Base-by-base conservation (phyloP, 257 asterid species). In the Solanum lignicaule region DNA sequence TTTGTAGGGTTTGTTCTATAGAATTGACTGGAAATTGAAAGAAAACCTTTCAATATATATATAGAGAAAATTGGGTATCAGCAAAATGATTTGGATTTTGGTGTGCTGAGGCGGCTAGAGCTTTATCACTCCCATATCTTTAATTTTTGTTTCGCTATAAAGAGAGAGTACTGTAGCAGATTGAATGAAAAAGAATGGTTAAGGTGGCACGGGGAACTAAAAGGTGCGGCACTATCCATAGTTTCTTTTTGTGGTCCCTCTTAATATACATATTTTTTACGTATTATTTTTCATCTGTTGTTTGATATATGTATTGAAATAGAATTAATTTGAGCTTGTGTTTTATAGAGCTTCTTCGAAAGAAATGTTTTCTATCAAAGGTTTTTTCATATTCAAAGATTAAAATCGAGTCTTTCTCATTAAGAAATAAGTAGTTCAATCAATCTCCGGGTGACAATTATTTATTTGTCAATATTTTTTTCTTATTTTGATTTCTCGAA, bases 161-260 rank as follows among this genome's bases (percentile, higher is more conserved):
- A 23, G 39, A 1, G 36, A 7, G 84, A 15, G 25, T 41, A 79
- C 27, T 27, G 65, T 3, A 79, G 84, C 7, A 46, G 55, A 29
- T 86, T 68, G 33, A 41, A 27, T 25, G 66, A 79, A 79, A 82
- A 89, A 89, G 89, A 82, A 89, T 25, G 89, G 90, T 31, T 43
- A 31, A 86, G 29, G 72, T 46, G 62, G 85, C 89, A 86, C 85
- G 7, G 38, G 78, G 66, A 52, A 71, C 81, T 58, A 86, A 71
- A 82, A 36, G 85, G 27, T 88, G 88, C 89, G 21, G 85, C 85
- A 68, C 79, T 69, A 68, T 79, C 88, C 81, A 16, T 25, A 8
- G 12, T 33, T 33, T 55, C 66, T 87, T 82, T 8, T n/a, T 7
- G 39, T 36, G 87, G 84, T 31, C 89, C 66, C 25, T 20, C 66